Conservation (phyloP, 768 basidiomycete species). For the Epithele typhae region DNA sequence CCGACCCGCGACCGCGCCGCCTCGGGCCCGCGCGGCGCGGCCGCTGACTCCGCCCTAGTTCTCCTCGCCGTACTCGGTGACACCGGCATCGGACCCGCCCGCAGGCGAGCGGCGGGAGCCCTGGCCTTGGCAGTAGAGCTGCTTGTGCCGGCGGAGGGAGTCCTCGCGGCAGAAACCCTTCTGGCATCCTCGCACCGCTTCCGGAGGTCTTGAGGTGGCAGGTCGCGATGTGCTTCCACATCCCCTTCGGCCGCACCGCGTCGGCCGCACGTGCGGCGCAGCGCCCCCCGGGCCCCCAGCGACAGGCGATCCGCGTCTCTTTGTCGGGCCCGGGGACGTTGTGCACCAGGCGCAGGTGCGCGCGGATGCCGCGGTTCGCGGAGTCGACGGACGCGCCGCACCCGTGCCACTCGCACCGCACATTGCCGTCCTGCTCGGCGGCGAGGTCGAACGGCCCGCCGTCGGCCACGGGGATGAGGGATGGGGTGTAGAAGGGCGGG, state of each 20-base stretch:
- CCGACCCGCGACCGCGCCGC: too few species aligned
- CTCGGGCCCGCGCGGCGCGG: too few species aligned
- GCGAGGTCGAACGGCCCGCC: too few species aligned
- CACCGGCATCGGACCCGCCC: too few species aligned
- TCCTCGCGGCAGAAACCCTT: slow-evolving; percentile 5
- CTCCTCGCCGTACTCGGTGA: too few species aligned
- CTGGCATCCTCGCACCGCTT: neutral
- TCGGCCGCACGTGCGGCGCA: neutral
- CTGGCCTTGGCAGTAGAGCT: neutral
- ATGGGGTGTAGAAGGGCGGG: too few species aligned
- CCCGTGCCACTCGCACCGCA: too few species aligned
- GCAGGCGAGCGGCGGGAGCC: neutral
- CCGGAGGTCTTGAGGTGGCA: slow-evolving; percentile 1
- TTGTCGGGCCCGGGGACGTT: neutral
- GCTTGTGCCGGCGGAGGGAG: slow-evolving; percentile 3
- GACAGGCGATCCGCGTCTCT: neutral
- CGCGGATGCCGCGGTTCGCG: neutral
- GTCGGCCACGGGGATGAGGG: too few species aligned
- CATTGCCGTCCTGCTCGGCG: too few species aligned
- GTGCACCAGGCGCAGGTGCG: neutral
- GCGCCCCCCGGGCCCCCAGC: neutral
- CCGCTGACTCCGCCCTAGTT: too few species aligned
- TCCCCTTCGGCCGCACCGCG: neutral
- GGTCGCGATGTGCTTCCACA: slow-evolving; percentile 3
- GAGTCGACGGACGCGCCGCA: neutral